These are phyloP conservation scores for Ceratocystiopsis brevicomis DNA, from an alignment of 2,329 filamentous ascomycete genomes.

Conservation along the genomic window DNA sequence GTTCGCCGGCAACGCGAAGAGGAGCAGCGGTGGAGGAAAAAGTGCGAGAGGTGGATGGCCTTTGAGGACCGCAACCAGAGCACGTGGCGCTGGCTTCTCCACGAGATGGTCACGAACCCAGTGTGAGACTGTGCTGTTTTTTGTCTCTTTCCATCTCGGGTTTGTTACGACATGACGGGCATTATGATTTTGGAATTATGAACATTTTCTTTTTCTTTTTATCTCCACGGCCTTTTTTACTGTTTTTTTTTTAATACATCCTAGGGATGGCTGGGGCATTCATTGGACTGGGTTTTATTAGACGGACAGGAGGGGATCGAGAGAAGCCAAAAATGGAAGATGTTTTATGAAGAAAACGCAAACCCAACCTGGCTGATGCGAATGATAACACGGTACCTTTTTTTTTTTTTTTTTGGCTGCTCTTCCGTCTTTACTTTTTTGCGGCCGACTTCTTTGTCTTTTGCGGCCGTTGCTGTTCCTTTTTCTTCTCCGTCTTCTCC, in stretches of 20 bases:
- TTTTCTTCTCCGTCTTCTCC: not conserved
- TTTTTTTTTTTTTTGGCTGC: no score
- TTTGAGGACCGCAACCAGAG: slow-evolving; percentile 35
- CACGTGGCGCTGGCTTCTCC: slow-evolving; percentile 61
- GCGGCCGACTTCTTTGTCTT: not conserved
- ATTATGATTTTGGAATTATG: slow-evolving; percentile 8
- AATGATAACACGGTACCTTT: no score
- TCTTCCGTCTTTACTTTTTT: not conserved
- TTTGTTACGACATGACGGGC: slow-evolving; percentile 4
- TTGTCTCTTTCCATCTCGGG: no score
- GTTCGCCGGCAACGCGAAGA: slow-evolving; percentile 76
- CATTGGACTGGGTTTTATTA: no score
- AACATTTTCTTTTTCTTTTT: slow-evolving; percentile 3
- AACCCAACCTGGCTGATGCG: no score
- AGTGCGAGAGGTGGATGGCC: slow-evolving; percentile 70
- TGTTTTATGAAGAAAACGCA: no score
- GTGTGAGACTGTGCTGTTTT: slow-evolving; percentile 1
- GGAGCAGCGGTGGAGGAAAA: slow-evolving; percentile 76
- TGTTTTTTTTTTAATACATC: not conserved
- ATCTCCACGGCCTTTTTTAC: not conserved
- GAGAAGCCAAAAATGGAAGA: no score
- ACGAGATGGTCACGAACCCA: slow-evolving; percentile 30
- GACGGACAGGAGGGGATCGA: no score
- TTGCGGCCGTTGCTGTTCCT: not conserved
- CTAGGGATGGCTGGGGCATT: no score